Percentiles rank a stretch among this genome's conserved stretches.
These are phyloP conservation scores for Emmonsiellopsis sp. DNA, from an alignment of 2,329 filamentous ascomycete genomes.

Conservation along the genomic window DNA sequence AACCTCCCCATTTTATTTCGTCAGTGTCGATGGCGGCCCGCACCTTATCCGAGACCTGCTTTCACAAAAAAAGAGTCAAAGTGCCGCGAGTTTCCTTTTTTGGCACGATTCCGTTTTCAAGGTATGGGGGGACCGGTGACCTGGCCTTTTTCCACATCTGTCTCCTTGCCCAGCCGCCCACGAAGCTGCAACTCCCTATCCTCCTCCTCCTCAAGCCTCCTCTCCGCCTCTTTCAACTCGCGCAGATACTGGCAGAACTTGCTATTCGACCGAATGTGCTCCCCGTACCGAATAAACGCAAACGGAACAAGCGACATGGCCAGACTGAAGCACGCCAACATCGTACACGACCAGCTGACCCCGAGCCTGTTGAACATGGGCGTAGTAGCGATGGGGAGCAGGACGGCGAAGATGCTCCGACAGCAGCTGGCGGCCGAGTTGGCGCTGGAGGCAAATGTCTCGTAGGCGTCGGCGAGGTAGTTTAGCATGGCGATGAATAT, in stretches of 20 bases:
- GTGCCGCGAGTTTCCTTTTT: not conserved
- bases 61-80: not conserved
- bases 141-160: constrained; percentile 1
- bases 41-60: not conserved
- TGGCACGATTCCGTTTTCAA: not conserved
- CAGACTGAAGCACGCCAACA: constrained; percentile 33
- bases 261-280: constrained; percentile 31
- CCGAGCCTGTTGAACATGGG: constrained; percentile 36
- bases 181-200: constrained; percentile 7
- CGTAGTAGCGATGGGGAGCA: constrained; percentile 47
- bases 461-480: constrained; percentile 59
- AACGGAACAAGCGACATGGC: constrained; percentile 33
- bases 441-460: constrained; percentile 53
- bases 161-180: not conserved
- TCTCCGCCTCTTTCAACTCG: constrained; percentile 12
- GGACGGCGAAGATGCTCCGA: constrained; percentile 45
- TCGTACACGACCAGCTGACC: constrained; percentile 34
- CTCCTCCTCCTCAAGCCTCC: constrained; percentile 26
- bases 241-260: constrained; percentile 33
- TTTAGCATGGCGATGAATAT: constrained; percentile 60
- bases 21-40: not conserved
- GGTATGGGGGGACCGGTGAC: not conserved
- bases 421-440: constrained; percentile 46
- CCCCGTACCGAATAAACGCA: constrained; percentile 34
- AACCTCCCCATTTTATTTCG: not conserved